Percentiles rank a stretch among this genome's conserved stretches.
phyloP scores from a whole-genome alignment of 106 monocot genomes.

The Apostasia ramifera region DNA sequence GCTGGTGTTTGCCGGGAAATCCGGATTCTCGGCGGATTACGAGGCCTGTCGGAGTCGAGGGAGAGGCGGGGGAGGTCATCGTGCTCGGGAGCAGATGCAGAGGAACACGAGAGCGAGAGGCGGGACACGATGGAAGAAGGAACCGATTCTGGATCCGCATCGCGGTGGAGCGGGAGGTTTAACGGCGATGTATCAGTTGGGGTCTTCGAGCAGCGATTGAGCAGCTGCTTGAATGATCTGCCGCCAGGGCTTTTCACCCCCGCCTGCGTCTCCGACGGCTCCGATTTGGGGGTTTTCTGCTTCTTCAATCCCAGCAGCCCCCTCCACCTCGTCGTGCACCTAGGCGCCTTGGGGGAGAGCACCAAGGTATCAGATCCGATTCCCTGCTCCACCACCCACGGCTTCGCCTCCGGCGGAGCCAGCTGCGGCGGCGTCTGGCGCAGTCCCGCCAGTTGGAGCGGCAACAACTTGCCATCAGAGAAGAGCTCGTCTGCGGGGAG shows the following conservation, averaged over 20 bases:
- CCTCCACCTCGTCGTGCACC: conserved; percentile 78
- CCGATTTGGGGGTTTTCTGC: conserved; percentile 19
- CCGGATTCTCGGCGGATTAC: conserved; percentile 1
- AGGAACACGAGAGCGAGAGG: conserved; percentile 57
- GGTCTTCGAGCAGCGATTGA: conserved; percentile 24
- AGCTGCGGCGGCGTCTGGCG: conserved; percentile 1
- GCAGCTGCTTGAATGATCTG: conserved; percentile 33
- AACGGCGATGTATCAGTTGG: conserved; percentile 24
- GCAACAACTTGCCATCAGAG: conserved; percentile 80
- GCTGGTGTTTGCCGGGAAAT: conserved; percentile 1
- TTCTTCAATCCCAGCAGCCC: conserved; percentile 57
- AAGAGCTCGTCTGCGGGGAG: conserved; percentile 88
- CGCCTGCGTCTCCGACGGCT: background rate
- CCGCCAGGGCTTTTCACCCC: conserved; percentile 12
- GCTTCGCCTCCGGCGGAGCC: background rate
- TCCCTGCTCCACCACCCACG: conserved; percentile 1
- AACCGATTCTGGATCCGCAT: conserved; percentile 37
- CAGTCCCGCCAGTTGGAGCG: conserved; percentile 35
- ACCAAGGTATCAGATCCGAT: conserved; percentile 22
- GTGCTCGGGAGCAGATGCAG: conserved; percentile 50
- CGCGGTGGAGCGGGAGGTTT: conserved; percentile 60
- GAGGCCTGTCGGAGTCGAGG: conserved; percentile 50
- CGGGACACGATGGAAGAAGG: conserved; percentile 55
- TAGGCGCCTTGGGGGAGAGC: conserved; percentile 73
- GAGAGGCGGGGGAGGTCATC: conserved; percentile 75